Conservation (phyloP, 208 protist genomes). For the Leishmania lainsoni region DNA sequence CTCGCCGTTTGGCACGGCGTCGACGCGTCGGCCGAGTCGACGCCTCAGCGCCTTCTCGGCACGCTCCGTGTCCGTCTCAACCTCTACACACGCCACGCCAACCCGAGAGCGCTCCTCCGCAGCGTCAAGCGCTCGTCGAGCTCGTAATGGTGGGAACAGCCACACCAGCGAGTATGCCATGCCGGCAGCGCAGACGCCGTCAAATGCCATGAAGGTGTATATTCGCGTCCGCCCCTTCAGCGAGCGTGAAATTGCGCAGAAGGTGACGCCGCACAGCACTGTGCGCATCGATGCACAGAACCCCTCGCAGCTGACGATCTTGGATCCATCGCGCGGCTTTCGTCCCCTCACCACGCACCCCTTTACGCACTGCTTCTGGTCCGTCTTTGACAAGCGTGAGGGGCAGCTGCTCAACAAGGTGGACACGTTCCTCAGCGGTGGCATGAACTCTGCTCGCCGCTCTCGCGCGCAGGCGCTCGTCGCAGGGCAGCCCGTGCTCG, state of each 20-base stretch:
- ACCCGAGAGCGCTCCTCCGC: conserved; percentile 10
- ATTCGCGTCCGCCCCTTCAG: conserved; percentile 86
- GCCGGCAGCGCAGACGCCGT: conserved; percentile 26
- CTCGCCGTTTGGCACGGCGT: conserved; percentile 3
- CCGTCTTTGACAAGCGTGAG: conserved; percentile 50
- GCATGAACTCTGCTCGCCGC: conserved; percentile 48
- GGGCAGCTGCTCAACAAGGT: conserved; percentile 24
- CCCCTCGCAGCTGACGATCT: conserved; percentile 62
- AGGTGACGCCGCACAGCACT: conserved; percentile 52
- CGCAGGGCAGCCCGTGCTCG: background rate
- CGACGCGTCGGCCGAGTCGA: conserved; percentile 1
- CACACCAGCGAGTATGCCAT: conserved; percentile 4
- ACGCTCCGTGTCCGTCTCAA: conserved; percentile 6
- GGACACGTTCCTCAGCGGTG: conserved; percentile 44
- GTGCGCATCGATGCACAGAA: conserved; percentile 79
- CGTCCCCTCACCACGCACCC: conserved; percentile 60
- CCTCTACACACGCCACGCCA: conserved; percentile 20
- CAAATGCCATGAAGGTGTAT: conserved; percentile 87
- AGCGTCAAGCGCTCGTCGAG: conserved; percentile 10
- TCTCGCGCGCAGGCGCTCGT: conserved; percentile 37
- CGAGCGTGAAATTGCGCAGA: conserved; percentile 69
- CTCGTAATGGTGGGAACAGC: conserved; percentile 3
- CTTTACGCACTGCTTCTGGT: conserved; percentile 86
- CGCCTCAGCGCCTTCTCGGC: background rate
- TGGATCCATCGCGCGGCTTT: conserved; percentile 68